Conservation (phyloP, 1,284 basidiomycete species). For the Cryptococcus hybrid region DNA sequence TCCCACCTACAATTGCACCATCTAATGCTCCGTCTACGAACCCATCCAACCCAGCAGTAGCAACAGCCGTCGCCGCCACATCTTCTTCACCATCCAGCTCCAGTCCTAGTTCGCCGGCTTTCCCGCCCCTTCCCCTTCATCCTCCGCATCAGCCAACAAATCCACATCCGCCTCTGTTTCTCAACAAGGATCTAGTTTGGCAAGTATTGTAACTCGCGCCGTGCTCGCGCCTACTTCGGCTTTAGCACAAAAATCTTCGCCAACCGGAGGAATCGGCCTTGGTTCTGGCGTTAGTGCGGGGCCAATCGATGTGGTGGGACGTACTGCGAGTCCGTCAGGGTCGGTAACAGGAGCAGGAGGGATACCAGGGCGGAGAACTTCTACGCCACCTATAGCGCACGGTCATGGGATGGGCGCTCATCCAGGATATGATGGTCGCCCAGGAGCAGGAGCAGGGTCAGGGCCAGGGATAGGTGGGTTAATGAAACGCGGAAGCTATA, state of each 20-base stretch:
- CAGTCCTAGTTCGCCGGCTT: constrained; percentile 26
- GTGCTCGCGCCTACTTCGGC: constrained; percentile 40
- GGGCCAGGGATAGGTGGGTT: background rate
- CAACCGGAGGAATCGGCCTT: no score
- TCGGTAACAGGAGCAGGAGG: no score
- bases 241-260: constrained; percentile 6
- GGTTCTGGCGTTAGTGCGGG: no score
- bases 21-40: constrained; percentile 1
- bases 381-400: no score
- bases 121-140: constrained; percentile 40
- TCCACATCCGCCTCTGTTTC: constrained; percentile 2
- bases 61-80: background rate
- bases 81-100: background rate
- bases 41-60: background rate
- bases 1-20: background rate
- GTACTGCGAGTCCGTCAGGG: no score
- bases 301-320: no score
- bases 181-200: constrained; percentile 39
- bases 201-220: constrained; percentile 47
- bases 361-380: no score
- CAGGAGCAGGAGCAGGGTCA: no score
- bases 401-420: no score
- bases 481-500: background rate
- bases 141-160: constrained; percentile 2
- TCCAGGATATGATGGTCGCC: no score